Evolutionary conservation across 768 basidiomycete species (phyloP), one percentile per base, ranked within the genome.

Genomic region (Lentinula guzmanii): DNA sequence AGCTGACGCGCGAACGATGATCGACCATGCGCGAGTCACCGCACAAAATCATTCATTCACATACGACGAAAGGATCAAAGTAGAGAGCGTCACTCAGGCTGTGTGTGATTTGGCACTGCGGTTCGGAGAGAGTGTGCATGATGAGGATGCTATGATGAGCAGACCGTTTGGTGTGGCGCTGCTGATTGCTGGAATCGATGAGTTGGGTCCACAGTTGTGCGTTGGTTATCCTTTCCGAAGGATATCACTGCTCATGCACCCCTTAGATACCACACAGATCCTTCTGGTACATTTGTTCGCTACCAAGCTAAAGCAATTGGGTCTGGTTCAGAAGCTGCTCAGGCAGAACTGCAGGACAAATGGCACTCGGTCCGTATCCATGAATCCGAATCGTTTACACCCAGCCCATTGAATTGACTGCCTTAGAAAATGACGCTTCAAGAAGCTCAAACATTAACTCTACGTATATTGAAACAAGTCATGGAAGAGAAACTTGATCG

Each of bases 401-500:
- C 31, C 31, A 34, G 33, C 37, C 28, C 18, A 42, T 28, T 6
- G 15, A 31, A 64, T 53, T 58, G 64, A 58, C 52, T 57, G 66
- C 43, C 60, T n/a, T 68, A 98, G 96, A 87, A 87, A 85, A 96
- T 98, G 87, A 87, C 90, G 7, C 78, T 98, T 24, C 75, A 80
- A 65, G 94, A 97, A 74, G 97, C 95, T 0, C 93, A 98, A 66
- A 78, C 84, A 42, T 77, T 98, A 64, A 89, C 92, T 3, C 77
- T 98, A 57, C 87, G 86, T 64, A 93, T 98, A 51, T 78, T 98
- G 64, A 98, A 99, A 77, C 95, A 98, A 77, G 97, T 98, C 48
- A 99, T 98, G 97, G 97, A 98, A 74, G 97, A 98, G 78, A 98
- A 97, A 73, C 84, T 99, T 46, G 96, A 98, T 75, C 93, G 97